Conservation (phyloP, 805 yeast species). For the Kluyveromyces starmeri region DNA sequence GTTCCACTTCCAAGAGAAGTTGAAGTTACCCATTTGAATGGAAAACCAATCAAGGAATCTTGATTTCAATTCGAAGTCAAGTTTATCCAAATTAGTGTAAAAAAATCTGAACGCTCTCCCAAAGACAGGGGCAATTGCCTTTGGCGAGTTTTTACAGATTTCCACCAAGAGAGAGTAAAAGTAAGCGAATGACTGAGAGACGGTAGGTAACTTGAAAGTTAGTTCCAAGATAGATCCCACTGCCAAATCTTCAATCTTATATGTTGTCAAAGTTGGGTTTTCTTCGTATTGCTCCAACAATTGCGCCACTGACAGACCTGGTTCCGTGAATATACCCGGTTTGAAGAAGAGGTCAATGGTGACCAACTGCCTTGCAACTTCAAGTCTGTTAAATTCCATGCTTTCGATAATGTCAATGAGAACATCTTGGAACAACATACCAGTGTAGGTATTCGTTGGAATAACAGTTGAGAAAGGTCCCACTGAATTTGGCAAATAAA, state of each 20-base stretch:
- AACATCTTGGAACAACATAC: slow-evolving; percentile 65
- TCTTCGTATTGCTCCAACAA: slow-evolving; percentile 38
- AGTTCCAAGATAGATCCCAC: slow-evolving; percentile 73
- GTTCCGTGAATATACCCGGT: slow-evolving; percentile 52
- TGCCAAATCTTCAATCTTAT: slow-evolving; percentile 87
- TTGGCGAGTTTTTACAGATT: slow-evolving; percentile 74
- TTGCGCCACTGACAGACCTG: slow-evolving; percentile 73
- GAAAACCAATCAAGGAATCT: slow-evolving; percentile 86
- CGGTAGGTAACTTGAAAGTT: slow-evolving; percentile 63
- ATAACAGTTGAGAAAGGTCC: slow-evolving; percentile 64
- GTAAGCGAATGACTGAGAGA: slow-evolving; percentile 63
- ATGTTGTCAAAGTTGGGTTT: slow-evolving; percentile 47
- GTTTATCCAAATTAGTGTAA: slow-evolving; percentile 52
- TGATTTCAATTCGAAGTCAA: slow-evolving; percentile 69
- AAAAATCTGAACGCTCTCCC: slow-evolving; percentile 86
- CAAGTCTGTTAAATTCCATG: slow-evolving; percentile 81
- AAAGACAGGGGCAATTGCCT: slow-evolving; percentile 84
- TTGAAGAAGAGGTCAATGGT: slow-evolving; percentile 66
- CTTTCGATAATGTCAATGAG: slow-evolving; percentile 66
- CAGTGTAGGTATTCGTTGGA: slow-evolving; percentile 38
- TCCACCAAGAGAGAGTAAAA: slow-evolving; percentile 80
- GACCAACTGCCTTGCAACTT: slow-evolving; percentile 75
- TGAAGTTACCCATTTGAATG: slow-evolving; percentile 86
- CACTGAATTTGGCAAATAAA: slow-evolving; percentile 41
- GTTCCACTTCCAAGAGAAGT: slow-evolving; percentile 95